Conservation (phyloP, 2,329 filamentous ascomycete species). For the Ceratocystis eucalypticola region DNA sequence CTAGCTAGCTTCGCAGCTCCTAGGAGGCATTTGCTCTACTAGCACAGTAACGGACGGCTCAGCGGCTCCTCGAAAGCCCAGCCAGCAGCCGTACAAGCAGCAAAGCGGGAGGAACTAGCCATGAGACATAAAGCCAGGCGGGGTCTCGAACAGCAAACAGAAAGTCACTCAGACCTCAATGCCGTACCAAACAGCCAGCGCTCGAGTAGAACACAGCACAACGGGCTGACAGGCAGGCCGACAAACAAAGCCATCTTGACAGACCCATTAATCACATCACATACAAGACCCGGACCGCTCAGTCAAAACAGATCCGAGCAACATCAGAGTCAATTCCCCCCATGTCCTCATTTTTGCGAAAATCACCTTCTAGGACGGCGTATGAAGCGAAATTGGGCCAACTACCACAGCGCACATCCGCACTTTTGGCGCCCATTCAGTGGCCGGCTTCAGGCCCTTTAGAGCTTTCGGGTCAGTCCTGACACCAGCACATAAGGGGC, state of each 20-base stretch:
- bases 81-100: not conserved
- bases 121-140: not conserved
- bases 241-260: not conserved
- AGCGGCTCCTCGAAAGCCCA: not conserved
- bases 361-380: not conserved
- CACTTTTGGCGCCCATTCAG: not conserved
- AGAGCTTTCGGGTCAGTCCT: not conserved
- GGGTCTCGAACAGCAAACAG: not conserved
- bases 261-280: not conserved
- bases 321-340: not conserved
- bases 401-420: slow-evolving; percentile 1
- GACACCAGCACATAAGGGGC: not conserved
- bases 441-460: not conserved
- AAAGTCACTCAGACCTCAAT: not conserved
- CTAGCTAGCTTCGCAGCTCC: not conserved
- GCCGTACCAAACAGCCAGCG: not conserved
- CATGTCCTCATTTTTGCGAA: not conserved
- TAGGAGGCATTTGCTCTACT: not conserved
- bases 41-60: not conserved
- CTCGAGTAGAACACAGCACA: too few relatives aligned
- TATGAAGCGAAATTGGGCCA: not conserved
- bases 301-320: slow-evolving; percentile 3
- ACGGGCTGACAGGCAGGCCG: too few relatives aligned
- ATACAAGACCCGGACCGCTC: not conserved
- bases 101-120: not conserved